Base-by-base conservation (phyloP, 805 yeast species). In the Metschnikowia baotianmanensis region DNA sequence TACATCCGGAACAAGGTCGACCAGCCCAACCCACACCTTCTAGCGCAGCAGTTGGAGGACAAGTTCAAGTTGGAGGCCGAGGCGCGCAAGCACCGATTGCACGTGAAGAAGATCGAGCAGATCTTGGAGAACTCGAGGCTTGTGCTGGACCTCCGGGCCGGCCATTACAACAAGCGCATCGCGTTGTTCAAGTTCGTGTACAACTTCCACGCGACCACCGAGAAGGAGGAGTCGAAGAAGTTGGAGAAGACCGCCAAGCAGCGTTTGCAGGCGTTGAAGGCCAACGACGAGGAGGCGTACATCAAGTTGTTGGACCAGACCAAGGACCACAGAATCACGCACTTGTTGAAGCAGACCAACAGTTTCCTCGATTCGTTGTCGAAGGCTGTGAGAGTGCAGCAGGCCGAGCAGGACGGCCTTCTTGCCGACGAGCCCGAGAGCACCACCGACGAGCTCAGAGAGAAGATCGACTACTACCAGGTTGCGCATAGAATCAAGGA, bases 261-360 rank as follows among this genome's bases (percentile, higher is more conserved):
- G 59, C 83, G 95, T 77, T 76, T 86, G 63, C 89, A 83, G 56
- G 93, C 93, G 21, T 77, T 86, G 71, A 84, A 83, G 61, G 86
- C 90, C 13, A 85, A 86, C 59, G 95, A 86, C 68, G 95, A 86
- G 62, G 95, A 86, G 58, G 93, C 93, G 2, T 86, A 86, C 67
- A 76, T 86, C 59, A 85, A 85, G 57, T 75, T 86, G 56, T 73
- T 86, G 60, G 93, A 86, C 59, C 89, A 85, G 63, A 86, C 95
- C 3, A 86, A 86, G 60, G 95, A 86, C 65, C 85, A 87, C 30
- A 79, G 95, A 76, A 82, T 86, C 53, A 85, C 93, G 1, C 95
- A 86, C 63, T 72, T 86, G 59, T 74, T 86, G 59, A 83, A 74
- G 56, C 95, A 86, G 61, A 86, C 95, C 8, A 86, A 86, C 60